A percentile compares a stretch with the other conserved stretches of the same genome.
Evolutionary conservation across 352 stramenopile species (phyloP).

Genomic region (Globisporangium polare): DNA sequence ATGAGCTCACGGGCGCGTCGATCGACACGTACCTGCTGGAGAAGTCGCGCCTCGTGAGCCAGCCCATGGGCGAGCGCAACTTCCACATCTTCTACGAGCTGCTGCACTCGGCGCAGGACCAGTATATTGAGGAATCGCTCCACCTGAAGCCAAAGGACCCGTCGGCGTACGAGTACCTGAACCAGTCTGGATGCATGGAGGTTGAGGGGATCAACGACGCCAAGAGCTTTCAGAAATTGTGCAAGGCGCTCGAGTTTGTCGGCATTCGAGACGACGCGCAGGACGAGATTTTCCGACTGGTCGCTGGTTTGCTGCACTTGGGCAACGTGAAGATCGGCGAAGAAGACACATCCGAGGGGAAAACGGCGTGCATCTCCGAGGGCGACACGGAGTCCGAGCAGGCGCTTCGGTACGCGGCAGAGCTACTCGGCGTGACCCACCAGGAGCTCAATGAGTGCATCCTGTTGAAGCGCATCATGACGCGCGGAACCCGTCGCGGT

Average conservation of each 20-base stretch:
- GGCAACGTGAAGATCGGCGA: slow-evolving; percentile 73
- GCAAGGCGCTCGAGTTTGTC: slow-evolving; percentile 64
- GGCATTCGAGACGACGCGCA: slow-evolving; percentile 62
- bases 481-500: slow-evolving; percentile 60
- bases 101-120: slow-evolving; percentile 50
- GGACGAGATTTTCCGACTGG: slow-evolving; percentile 69
- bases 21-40: slow-evolving; percentile 84
- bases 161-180: slow-evolving; percentile 66
- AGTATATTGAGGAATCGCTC: slow-evolving; percentile 43
- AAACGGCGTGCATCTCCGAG: slow-evolving; percentile 56
- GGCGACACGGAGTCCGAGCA: slow-evolving; percentile 45
- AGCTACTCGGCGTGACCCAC: slow-evolving; percentile 62
- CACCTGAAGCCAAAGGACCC: slow-evolving; percentile 54
- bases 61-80: slow-evolving; percentile 80
- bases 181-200: slow-evolving; percentile 71
- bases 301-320: slow-evolving; percentile 73
- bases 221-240: slow-evolving; percentile 61
- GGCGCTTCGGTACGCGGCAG: slow-evolving; percentile 40
- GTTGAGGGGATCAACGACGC: slow-evolving; percentile 71
- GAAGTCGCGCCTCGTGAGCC: slow-evolving; percentile 79
- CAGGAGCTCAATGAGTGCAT: slow-evolving; percentile 72
- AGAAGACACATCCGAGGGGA: slow-evolving; percentile 68
- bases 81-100: slow-evolving; percentile 92
- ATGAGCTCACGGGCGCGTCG: slow-evolving; percentile 74
- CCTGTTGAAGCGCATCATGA: slow-evolving; percentile 78